Conservation (phyloP, 179 eudicot species). For the Beta macrorhiza region DNA sequence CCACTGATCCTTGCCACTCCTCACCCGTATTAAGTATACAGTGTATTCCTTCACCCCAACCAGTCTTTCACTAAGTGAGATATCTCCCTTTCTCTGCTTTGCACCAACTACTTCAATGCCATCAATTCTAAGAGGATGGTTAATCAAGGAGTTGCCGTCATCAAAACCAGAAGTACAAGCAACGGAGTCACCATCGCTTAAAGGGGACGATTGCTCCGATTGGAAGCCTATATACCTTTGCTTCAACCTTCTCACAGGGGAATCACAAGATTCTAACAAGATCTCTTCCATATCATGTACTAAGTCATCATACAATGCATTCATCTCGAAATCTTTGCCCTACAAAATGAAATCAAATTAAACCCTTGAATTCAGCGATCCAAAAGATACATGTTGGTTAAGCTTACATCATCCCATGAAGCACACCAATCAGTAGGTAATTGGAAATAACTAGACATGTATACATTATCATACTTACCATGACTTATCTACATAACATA, state of each 20-base stretch:
- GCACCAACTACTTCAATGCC: slow-evolving; percentile 81
- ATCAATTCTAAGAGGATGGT: slow-evolving; percentile 54
- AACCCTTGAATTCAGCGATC: not conserved
- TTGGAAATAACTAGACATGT: not conserved
- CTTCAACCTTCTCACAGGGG: slow-evolving; percentile 47
- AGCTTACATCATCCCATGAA: not conserved
- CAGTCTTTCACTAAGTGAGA: slow-evolving; percentile 82
- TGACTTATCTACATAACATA: too few relatives aligned
- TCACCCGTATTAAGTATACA: slow-evolving; percentile 61
- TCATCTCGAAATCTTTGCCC: slow-evolving; percentile 51
- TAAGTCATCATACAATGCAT: slow-evolving; percentile 70
- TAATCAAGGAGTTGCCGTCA: slow-evolving; percentile 31
- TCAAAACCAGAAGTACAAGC: slow-evolving; percentile 65
- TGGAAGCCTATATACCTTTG: slow-evolving; percentile 32
- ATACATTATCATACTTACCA: too few relatives aligned
- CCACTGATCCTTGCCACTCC: slow-evolving; percentile 70
- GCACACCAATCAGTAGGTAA: not conserved
- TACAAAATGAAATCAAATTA: slow-evolving; percentile 28
- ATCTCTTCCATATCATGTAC: slow-evolving; percentile 98
- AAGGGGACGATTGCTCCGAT: slow-evolving; percentile 44
- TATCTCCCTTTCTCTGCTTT: slow-evolving; percentile 73
- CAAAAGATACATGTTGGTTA: not conserved
- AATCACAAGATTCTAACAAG: slow-evolving; percentile 65
- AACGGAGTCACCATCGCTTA: slow-evolving; percentile 68
- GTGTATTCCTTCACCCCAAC: slow-evolving; percentile 97